Conservation (phyloP, 129 eudicot genomes). For the Flaveria ramosissima region DNA sequence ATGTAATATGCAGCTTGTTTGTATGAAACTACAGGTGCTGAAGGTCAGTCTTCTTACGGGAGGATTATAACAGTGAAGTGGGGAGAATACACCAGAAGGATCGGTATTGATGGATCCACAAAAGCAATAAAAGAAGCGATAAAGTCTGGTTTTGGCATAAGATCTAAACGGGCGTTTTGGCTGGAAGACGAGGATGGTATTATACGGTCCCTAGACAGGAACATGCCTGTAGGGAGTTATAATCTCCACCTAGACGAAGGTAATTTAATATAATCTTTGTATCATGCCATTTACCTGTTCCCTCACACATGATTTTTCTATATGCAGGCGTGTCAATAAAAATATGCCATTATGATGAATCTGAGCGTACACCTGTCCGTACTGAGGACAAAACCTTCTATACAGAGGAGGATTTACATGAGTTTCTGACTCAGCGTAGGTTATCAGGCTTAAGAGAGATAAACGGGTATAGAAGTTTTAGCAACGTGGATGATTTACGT, state of each 20-base stretch:
- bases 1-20: not conserved
- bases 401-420: slow-evolving; percentile 49
- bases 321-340: slow-evolving; percentile 48
- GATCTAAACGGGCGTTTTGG: slow-evolving; percentile 52
- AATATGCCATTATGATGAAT: slow-evolving; percentile 47
- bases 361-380: slow-evolving; percentile 47
- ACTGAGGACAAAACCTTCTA: slow-evolving; percentile 56
- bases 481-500: slow-evolving; percentile 50
- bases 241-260: slow-evolving; percentile 57
- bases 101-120: slow-evolving; percentile 48
- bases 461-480: slow-evolving; percentile 45
- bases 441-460: slow-evolving; percentile 49
- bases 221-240: slow-evolving; percentile 47
- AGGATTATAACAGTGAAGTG: slow-evolving; percentile 51
- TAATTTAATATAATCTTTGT: not conserved
- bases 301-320: not conserved
- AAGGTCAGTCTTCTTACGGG: slow-evolving; percentile 50
- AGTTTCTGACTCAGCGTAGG: slow-evolving; percentile 42
- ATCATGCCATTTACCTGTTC: not conserved
- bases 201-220: slow-evolving; percentile 45
- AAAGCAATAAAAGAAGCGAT: slow-evolving; percentile 53
- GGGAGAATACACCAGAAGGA: slow-evolving; percentile 57
- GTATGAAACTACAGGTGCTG: slow-evolving; percentile 38
- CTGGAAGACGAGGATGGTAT: slow-evolving; percentile 52
- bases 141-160: slow-evolving; percentile 49